Conservation (phyloP, 352 stramenopile species). For the Phytophthora sp. region DNA sequence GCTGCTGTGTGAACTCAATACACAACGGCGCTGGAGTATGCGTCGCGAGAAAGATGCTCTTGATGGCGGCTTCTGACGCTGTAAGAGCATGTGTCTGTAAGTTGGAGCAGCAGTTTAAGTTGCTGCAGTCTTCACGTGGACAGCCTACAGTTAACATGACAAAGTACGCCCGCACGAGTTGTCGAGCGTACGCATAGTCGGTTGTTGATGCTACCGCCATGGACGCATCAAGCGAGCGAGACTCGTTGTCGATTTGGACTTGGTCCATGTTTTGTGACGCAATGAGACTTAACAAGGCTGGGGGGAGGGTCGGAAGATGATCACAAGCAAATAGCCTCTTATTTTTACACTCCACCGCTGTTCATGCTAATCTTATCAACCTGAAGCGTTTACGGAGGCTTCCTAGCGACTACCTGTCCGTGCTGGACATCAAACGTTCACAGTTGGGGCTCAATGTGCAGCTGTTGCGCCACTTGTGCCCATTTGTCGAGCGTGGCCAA, state of each 20-base stretch:
- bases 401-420: slow-evolving; percentile 24
- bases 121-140: slow-evolving; percentile 37
- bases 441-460: slow-evolving; percentile 43
- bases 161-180: slow-evolving; percentile 70
- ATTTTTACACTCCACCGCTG: slow-evolving; percentile 36
- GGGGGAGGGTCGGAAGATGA: no score
- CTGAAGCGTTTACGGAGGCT: slow-evolving; percentile 23
- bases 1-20: slow-evolving; percentile 19
- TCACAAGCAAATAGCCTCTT: slow-evolving; percentile 35
- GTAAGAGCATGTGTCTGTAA: slow-evolving; percentile 20
- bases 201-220: background rate
- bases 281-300: slow-evolving; percentile 10
- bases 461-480: slow-evolving; percentile 55
- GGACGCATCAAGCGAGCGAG: slow-evolving; percentile 3
- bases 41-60: slow-evolving; percentile 58
- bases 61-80: slow-evolving; percentile 51
- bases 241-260: slow-evolving; percentile 7
- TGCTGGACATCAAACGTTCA: slow-evolving; percentile 32
- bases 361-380: slow-evolving; percentile 36
- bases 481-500: slow-evolving; percentile 73
- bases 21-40: slow-evolving; percentile 52
- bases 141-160: slow-evolving; percentile 67
- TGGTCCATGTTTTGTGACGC: slow-evolving; percentile 23
- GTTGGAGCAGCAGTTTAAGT: slow-evolving; percentile 49
- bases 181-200: slow-evolving; percentile 51